Conservation (phyloP, 1,139 yeast genomes). For the Candida tropicalis region DNA sequence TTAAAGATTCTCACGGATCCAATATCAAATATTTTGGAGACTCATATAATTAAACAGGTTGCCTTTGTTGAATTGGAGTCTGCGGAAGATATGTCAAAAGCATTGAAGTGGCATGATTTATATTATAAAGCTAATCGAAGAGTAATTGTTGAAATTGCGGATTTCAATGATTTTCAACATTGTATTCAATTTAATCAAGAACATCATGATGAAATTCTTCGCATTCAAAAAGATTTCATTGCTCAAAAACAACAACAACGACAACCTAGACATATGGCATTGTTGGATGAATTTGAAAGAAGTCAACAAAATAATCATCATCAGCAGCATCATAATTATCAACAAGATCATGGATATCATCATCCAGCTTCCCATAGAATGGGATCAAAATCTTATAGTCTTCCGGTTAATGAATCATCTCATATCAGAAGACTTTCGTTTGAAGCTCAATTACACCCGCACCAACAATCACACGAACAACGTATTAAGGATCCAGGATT, state of each 20-base stretch:
- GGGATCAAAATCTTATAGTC: conserved; percentile 3
- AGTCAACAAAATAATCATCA: conserved; percentile 12
- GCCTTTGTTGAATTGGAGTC: conserved; percentile 62
- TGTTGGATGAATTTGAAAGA: conserved; percentile 17
- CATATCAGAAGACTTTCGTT: conserved; percentile 13
- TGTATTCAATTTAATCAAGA: conserved; percentile 46
- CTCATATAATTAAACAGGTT: conserved; percentile 49
- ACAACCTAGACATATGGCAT: conserved; percentile 21
- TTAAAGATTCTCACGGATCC: conserved; percentile 49
- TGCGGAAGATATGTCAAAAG: conserved; percentile 48
- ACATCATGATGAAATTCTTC: conserved; percentile 32
- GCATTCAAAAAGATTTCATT: conserved; percentile 36
- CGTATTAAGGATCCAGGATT: conserved; percentile 3
- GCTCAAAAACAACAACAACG: conserved; percentile 24
- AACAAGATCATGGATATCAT: conserved; percentile 5
- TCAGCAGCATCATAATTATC: conserved; percentile 9
- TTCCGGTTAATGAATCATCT: conserved; percentile 10
- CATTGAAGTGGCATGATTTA: conserved; percentile 48
- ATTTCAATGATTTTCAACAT: conserved; percentile 50
- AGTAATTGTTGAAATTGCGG: conserved; percentile 48
- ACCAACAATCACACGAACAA: conserved; percentile 7
- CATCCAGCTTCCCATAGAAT: neutral
- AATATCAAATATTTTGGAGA: conserved; percentile 40
- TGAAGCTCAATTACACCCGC: conserved; percentile 12
- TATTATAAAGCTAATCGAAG: conserved; percentile 43